Conservation (phyloP, 108 stramenopile species). For the Cyclotella sp. region DNA sequence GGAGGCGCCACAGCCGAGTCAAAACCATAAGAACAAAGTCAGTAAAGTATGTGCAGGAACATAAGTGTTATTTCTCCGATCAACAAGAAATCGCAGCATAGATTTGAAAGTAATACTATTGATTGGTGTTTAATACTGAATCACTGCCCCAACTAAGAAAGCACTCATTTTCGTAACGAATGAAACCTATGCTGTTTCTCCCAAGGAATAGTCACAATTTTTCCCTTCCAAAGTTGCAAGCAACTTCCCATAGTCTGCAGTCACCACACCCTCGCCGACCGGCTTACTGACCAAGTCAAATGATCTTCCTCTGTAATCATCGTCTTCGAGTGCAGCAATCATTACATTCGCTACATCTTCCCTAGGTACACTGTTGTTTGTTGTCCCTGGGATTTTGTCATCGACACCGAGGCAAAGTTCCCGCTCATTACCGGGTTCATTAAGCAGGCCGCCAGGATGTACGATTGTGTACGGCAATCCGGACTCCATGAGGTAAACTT, state of each 20-base stretch:
- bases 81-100: too few relatives aligned
- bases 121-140: not conserved
- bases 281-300: slow-evolving; percentile 70
- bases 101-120: not conserved
- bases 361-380: slow-evolving; percentile 72
- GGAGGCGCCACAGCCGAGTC: not conserved
- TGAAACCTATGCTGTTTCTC: slow-evolving; percentile 42
- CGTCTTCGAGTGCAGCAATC: slow-evolving; percentile 60
- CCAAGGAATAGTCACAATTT: slow-evolving; percentile 74
- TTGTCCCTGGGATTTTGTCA: slow-evolving; percentile 68
- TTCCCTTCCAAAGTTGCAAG: slow-evolving; percentile 59
- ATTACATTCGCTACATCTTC: slow-evolving; percentile 90
- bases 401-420: slow-evolving; percentile 80
- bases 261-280: slow-evolving; percentile 45
- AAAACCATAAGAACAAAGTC: not conserved
- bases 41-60: not conserved
- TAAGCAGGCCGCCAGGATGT: slow-evolving; percentile 88
- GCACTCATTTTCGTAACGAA: not conserved
- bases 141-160: not conserved
- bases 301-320: slow-evolving; percentile 58
- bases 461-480: slow-evolving; percentile 83
- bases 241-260: slow-evolving; percentile 54
- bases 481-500: slow-evolving; percentile 67
- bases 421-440: slow-evolving; percentile 79
- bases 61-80: too few relatives aligned